Evolutionary conservation across 75 land plant species (phyloP).

Genomic region (Sequoiadendron giganteum): DNA sequence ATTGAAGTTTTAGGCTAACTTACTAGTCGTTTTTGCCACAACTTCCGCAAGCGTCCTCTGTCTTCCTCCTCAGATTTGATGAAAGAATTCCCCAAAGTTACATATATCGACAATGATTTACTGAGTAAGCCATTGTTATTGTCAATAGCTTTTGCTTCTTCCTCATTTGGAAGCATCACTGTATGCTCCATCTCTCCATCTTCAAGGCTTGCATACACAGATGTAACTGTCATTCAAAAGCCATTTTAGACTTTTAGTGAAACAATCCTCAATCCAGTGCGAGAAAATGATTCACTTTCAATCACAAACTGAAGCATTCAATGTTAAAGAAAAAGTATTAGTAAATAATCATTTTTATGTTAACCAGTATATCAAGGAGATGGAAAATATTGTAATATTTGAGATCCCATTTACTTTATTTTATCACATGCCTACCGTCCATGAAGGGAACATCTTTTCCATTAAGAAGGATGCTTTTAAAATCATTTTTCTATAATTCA

Average conservation of each 20-base stretch:
- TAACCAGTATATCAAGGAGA: background rate
- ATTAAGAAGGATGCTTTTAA: conserved; percentile 1
- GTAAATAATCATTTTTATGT: background rate
- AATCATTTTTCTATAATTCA: background rate
- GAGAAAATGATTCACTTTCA: background rate
- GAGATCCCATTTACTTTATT: background rate
- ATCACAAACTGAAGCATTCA: background rate
- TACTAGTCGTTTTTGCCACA: conserved; percentile 11
- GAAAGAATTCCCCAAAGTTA: background rate
- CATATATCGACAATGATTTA: conserved; percentile 5
- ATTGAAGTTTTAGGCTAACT: background rate
- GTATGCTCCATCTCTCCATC: background rate
- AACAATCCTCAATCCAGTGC: background rate
- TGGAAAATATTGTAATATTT: background rate
- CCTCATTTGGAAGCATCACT: background rate
- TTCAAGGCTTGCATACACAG: conserved; percentile 8
- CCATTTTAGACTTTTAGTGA: background rate
- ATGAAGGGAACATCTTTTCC: background rate
- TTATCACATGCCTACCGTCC: background rate
- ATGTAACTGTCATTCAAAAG: conserved; percentile 8
- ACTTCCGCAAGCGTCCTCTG: background rate
- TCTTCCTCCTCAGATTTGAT: background rate
- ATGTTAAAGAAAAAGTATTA: no score
- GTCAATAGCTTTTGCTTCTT: background rate
- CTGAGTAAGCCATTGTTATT: background rate